phyloP scores from a whole-genome alignment of 148 eudicot genomes.

The Fallopia convolvulus region DNA sequence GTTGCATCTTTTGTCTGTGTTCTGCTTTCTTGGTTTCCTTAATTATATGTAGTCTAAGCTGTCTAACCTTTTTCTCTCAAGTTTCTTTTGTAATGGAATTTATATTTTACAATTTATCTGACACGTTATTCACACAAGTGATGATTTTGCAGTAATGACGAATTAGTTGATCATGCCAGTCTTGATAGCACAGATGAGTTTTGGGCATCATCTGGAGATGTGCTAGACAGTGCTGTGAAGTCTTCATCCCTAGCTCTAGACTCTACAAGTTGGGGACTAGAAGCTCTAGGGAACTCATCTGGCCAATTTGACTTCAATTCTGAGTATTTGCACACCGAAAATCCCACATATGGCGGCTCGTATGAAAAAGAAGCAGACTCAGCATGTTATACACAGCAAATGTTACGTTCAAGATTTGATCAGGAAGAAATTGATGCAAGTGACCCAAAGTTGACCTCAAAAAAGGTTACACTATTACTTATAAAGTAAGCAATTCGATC shows the following conservation, averaged over 20 bases:
- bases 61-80: background rate
- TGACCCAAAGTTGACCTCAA: slow-evolving; percentile 20
- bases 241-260: slow-evolving; percentile 35
- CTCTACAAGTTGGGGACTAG: slow-evolving; percentile 36
- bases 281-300: slow-evolving; percentile 26
- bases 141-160: slow-evolving; percentile 64
- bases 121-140: slow-evolving; percentile 55
- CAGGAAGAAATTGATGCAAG: slow-evolving; percentile 23
- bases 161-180: slow-evolving; percentile 39
- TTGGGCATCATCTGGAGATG: slow-evolving; percentile 62
- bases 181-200: slow-evolving; percentile 46
- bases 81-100: background rate
- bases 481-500: background rate
- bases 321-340: slow-evolving; percentile 30
- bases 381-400: slow-evolving; percentile 25
- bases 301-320: slow-evolving; percentile 28
- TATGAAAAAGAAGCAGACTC: slow-evolving; percentile 21
- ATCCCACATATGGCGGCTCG: slow-evolving; percentile 22
- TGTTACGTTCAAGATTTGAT: slow-evolving; percentile 20
- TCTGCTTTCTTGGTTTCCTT: background rate
- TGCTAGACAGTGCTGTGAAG: slow-evolving; percentile 17
- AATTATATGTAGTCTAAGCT: background rate
- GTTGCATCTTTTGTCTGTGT: background rate
- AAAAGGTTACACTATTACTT: slow-evolving; percentile 38
- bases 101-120: background rate